Conservation (phyloP, 192 early-diverging fungal species). For the Coemansia sp. region DNA sequence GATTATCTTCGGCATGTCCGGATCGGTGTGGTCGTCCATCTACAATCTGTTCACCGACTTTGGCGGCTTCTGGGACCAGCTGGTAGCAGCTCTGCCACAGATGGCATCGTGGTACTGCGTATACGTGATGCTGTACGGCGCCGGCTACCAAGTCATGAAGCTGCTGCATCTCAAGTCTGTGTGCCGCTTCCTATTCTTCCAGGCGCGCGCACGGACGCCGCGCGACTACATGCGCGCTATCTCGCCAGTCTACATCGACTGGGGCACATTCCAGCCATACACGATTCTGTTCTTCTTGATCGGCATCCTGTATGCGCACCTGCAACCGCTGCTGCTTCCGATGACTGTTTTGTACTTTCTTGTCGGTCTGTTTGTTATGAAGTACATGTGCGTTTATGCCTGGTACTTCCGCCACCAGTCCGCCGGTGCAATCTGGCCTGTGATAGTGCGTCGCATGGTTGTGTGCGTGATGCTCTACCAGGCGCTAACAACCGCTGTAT, state of each 20-base stretch:
- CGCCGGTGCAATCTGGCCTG: conserved; percentile 70
- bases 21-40: conserved; percentile 63
- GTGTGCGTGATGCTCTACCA: conserved; percentile 67
- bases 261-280: conserved; percentile 68
- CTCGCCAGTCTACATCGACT: conserved; percentile 68
- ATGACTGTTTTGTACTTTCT: conserved; percentile 71
- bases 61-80: conserved; percentile 58
- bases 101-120: conserved; percentile 80
- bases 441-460: conserved; percentile 67
- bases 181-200: conserved; percentile 53
- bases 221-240: conserved; percentile 73
- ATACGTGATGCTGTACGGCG: conserved; percentile 71
- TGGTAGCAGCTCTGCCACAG: conserved; percentile 67
- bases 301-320: conserved; percentile 71
- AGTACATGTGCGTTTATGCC: conserved; percentile 79
- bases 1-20: conserved; percentile 69
- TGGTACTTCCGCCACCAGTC: conserved; percentile 74
- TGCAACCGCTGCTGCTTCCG: conserved; percentile 68
- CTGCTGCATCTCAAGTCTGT: conserved; percentile 65
- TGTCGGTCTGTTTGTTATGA: conserved; percentile 64
- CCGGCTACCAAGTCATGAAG: conserved; percentile 66
- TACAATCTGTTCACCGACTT: conserved; percentile 69
- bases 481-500: conserved; percentile 62
- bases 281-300: conserved; percentile 74
- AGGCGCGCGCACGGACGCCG: conserved; percentile 60